Base-by-base conservation (phyloP, 768 basidiomycete species). In the Agrocybe chaxingu region DNA sequence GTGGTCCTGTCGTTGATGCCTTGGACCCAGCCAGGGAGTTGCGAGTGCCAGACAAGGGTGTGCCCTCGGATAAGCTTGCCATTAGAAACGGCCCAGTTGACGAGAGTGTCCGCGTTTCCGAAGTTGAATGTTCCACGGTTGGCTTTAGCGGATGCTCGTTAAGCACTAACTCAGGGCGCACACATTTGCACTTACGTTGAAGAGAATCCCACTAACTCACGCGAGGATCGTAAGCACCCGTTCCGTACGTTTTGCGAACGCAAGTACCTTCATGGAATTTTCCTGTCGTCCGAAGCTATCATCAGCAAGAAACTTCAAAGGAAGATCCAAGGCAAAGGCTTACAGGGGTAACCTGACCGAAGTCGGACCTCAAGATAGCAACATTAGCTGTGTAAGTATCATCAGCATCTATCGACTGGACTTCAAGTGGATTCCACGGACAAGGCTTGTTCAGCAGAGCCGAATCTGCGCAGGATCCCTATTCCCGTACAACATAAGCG, bases 21-120 rank as follows among this genome's bases (percentile, higher is more conserved):
- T n/a, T 59, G 61, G 42, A 71, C 70, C 69, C 69, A 73, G 7
- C 55, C 42, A 5, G 71, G 74, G 32, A 74, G 66, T 51, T 76
- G 74, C 40, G 62, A 67, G 50, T 65, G 67, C 68, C 68, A 70
- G 19, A 68, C 66, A 36, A 67, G 53, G 18, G 62, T 65, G 43
- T 62, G 64, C 13, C 65, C 67, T 40, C 64, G 64, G 37, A 67
- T 61, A 24, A 63, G 50, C 42, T 70, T 67, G n/a, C 62, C 62
- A 51, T 68, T 66, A 19, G 63, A 58, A 7, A 53, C 47, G 31
- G 70, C 70, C 64, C 65, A 68, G 47, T 66, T 66, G 45, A 71
- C 65, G 35, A 71, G 62, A 13, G 54, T 56, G 51, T 71, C 70
- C 16, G 65, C 49, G 10, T 56, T 53, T 30, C 53, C 43, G 50